phyloP scores from a whole-genome alignment of 2,329 filamentous ascomycete genomes.

The Epicoccum nigrum region DNA sequence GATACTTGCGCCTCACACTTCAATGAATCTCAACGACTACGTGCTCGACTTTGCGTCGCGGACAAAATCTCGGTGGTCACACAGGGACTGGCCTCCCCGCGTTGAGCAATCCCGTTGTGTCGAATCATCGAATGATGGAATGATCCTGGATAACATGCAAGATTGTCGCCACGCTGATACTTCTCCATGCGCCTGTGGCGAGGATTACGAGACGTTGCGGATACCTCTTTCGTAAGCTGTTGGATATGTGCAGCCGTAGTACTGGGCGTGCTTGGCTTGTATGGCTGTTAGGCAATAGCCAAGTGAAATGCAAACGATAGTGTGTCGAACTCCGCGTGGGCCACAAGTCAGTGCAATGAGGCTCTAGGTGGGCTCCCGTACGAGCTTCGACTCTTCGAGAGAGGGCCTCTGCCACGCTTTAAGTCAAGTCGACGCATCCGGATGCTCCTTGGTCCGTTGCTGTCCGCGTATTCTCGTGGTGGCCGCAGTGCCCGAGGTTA shows the following conservation, averaged over 20 bases:
- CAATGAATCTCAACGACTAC: conserved; percentile 20
- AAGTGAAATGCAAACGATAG: conserved; percentile 31
- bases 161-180: conserved; percentile 20
- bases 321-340: conserved; percentile 11
- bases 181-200: conserved; percentile 12
- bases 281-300: conserved; percentile 20
- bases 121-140: conserved; percentile 36
- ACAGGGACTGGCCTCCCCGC: conserved; percentile 32
- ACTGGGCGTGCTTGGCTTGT: conserved; percentile 26
- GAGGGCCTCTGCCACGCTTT: conserved; percentile 22
- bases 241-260: conserved; percentile 17
- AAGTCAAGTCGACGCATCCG: conserved; percentile 21
- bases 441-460: conserved; percentile 23
- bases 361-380: conserved; percentile 12
- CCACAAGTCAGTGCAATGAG: conserved; percentile 15
- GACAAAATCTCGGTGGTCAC: conserved; percentile 36
- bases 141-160: conserved; percentile 18
- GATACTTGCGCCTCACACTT: conserved; percentile 32
- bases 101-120: conserved; percentile 25
- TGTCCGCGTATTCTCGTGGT: conserved; percentile 33
- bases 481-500: conserved; percentile 34
- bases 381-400: background rate
- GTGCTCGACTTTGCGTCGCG: conserved; percentile 30
- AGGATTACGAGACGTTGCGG: conserved; percentile 33
- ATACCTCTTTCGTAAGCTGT: conserved; percentile 38